phyloP scores from a whole-genome alignment of 352 stramenopile species.

The Pythium folliculosum region DNA sequence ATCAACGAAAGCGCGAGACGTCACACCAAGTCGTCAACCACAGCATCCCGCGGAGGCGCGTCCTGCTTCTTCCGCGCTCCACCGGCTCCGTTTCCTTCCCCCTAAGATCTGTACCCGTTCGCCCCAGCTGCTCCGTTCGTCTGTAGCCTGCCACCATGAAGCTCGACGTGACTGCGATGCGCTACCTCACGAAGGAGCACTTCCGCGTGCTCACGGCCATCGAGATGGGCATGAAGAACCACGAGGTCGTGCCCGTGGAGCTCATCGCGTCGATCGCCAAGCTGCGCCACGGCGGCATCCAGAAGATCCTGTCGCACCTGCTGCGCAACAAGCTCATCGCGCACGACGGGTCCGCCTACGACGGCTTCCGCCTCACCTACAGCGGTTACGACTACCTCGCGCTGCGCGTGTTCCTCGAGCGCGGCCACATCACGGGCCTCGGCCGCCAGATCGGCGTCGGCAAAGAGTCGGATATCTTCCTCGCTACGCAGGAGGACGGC shows the following conservation, averaged over 20 bases:
- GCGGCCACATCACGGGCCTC: constrained; percentile 90
- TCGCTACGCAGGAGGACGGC: constrained; percentile 92
- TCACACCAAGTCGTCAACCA: background rate
- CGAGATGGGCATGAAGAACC: constrained; percentile 99
- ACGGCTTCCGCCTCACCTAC: constrained; percentile 98
- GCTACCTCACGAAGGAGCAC: constrained; percentile 94
- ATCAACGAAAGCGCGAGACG: constrained; percentile 20
- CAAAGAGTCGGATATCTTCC: constrained; percentile 99
- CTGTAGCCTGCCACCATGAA: constrained; percentile 63
- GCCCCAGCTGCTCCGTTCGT: background rate
- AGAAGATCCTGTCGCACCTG: constrained; percentile 97
- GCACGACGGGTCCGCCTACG: constrained; percentile 97
- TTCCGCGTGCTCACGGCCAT: constrained; percentile 99
- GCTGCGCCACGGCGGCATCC: constrained; percentile 96
- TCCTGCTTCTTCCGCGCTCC: no score
- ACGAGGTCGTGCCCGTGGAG: constrained; percentile 96
- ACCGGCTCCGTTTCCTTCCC: no score
- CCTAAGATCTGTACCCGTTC: no score
- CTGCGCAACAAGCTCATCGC: constrained; percentile 98
- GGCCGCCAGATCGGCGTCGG: constrained; percentile 97
- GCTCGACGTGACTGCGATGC: constrained; percentile 93
- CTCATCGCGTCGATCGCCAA: constrained; percentile 97
- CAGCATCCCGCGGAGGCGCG: background rate
- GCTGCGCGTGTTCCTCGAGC: constrained; percentile 93
- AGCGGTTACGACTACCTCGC: constrained; percentile 99